phyloP scores from a whole-genome alignment of 768 basidiomycete species.

The Lentinula aciculospora region DNA sequence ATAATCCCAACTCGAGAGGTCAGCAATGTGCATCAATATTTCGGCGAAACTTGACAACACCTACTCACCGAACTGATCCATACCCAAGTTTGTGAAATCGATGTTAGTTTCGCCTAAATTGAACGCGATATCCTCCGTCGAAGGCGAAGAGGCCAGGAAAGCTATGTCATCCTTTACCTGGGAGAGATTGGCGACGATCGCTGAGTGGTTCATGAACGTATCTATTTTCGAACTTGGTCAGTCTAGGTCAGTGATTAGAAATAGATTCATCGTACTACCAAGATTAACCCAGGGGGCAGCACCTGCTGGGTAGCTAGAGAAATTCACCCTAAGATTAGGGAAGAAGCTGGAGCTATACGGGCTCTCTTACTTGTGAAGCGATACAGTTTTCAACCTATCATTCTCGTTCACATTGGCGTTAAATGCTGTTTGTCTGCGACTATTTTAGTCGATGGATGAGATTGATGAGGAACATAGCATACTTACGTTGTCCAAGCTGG shows the following conservation, averaged over 20 bases:
- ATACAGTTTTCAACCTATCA: background rate
- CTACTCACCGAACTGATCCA: conserved; percentile 3
- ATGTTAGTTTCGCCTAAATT: conserved; percentile 2
- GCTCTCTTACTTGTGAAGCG: conserved; percentile 2
- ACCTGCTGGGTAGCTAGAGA: background rate
- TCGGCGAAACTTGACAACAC: background rate
- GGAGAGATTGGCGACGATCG: conserved; percentile 1
- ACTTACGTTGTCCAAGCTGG: background rate
- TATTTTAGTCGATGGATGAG: background rate
- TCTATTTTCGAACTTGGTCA: background rate
- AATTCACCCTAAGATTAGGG: background rate
- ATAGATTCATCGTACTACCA: background rate
- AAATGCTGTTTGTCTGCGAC: background rate
- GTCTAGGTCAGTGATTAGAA: background rate
- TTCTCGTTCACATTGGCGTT: background rate
- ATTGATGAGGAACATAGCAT: background rate
- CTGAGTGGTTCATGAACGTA: conserved; percentile 4
- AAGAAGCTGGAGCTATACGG: background rate
- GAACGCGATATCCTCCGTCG: background rate
- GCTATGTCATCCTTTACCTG: conserved; percentile 1
- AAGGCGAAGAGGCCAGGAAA: background rate
- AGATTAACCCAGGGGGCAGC: conserved; percentile 3
- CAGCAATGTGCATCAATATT: background rate
- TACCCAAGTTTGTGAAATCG: background rate
- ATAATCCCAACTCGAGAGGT: background rate